Base-by-base conservation (phyloP, 352 stramenopile genomes). In the Phytophthora aleatoria region DNA sequence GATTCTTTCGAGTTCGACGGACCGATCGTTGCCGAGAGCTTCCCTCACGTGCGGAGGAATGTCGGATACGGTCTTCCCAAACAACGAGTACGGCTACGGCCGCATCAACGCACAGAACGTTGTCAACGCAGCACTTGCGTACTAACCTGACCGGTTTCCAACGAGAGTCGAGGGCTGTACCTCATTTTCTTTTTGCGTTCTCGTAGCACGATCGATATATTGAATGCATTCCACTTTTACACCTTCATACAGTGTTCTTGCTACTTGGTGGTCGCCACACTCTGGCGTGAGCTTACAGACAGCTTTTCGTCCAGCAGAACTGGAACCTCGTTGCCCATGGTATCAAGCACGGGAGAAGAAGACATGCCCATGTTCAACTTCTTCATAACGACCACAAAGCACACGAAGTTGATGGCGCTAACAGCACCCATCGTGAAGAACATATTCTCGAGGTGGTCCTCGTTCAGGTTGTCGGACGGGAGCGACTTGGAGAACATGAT, bases 301-400 rank as follows among this genome's bases (percentile, higher is more conserved):
- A 64, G 26, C 13, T 64, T 69, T 11, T 69, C 54, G 33, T 64
- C 48, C 28, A 69, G 28, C 28, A 69, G 28, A 26, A 33, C 58
- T 26, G 54, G 55, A 15, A 38, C 0, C 20, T 20, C 20, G 20
- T 20, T 20, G 20, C 20, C 20, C 0, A 20, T 20, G 20, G 20
- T 20, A 20, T 20, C 20, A 20, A 20, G 0, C 20, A 1, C 20
- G 0, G 20, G 20, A 0, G 45, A 60, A 16, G 67, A 62, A 2
- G 61, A 61, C 75, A 85, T 85, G 31, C 76, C 76, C 51, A 90
- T 86, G 48, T 86, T 66, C 78, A 87, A 85, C 60, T 81, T 77
- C 27, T 60, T 61, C 72, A 20, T 20, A 20, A 20, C 20, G 0
- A 20, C 0, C 0, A 20, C 20, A 1, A 20, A 20, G 20, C 0